Base-by-base conservation (phyloP, 148 eudicot genomes). In the Spergularia bocconei region DNA sequence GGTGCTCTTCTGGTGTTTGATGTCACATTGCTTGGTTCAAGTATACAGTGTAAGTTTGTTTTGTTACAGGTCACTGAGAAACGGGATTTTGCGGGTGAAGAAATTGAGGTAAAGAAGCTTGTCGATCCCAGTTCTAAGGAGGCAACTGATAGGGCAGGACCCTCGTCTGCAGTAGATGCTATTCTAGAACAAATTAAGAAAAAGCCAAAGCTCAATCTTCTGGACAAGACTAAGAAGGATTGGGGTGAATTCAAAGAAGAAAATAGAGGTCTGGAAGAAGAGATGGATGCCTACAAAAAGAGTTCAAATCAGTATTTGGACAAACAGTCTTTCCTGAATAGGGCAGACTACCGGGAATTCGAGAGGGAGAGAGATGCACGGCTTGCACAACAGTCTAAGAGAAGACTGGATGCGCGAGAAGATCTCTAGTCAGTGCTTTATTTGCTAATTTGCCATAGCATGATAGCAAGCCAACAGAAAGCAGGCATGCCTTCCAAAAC, bases 221-320 rank as follows among this genome's bases (percentile, higher is more conserved):
- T 95, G 20, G 98, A 95, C 83, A 95, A 95, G 87, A 95, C 98
- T 6, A 95, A 95, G 82, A 95, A 89, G 82, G 98, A 95, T 76
- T 95, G 98, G 98, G 97, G 97, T 44, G 97, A 88, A 75, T 95
- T 82, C 79, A 95, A 95, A 85, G 96, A 87, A 47, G 98, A 95
- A 76, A 82, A 90, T 80, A 90, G 74, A 81, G 93, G 96, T 56
- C 62, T 90, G 83, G 98, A 91, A 67, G 92, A 89, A 3, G 97
- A 95, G 78, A 75, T 95, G 75, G 98, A 90, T 75, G 88, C 90
- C 51, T 92, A 92, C 82, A 95, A 90, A 85, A 95, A 90, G 82
- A 95, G 98, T 78, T 85, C 97, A 70, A 92, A 95, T 75, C 97
- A 95, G 80, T 95, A 95, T 81, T 75, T 92, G 21, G 98, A 90